A percentile compares a stretch with the other conserved stretches of the same genome.
Conservation (phyloP, 1,139 yeast genomes). For the Kodamaea derodonti region DNA sequence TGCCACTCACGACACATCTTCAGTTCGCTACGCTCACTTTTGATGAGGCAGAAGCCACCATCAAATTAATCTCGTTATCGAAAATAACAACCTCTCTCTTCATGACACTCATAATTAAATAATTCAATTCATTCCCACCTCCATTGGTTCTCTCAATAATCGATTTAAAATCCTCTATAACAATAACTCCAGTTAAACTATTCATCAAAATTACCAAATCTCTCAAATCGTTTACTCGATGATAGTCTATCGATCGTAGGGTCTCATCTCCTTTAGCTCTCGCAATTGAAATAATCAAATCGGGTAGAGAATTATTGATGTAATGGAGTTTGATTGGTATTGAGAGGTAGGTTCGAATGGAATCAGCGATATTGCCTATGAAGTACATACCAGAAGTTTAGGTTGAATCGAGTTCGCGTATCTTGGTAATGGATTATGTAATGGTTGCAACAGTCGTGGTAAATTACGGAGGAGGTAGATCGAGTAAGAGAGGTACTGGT, state of each 20-base stretch:
- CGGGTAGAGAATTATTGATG: slow-evolving; percentile 3
- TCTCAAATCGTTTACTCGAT: slow-evolving; percentile 5
- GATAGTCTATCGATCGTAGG: slow-evolving; percentile 6
- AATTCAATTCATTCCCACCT: slow-evolving; percentile 5
- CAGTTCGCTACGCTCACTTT: too few species aligned
- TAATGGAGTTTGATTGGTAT: background rate
- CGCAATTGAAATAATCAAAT: background rate
- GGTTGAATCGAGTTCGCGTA: too few species aligned
- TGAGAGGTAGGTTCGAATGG: too few species aligned
- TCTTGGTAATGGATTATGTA: too few species aligned
- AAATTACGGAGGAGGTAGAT: too few species aligned
- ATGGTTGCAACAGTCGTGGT: too few species aligned
- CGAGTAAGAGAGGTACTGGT: too few species aligned
- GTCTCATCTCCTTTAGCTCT: background rate
- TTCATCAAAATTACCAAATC: slow-evolving; percentile 1
- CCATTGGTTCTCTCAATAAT: slow-evolving; percentile 3
- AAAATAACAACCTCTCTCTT: slow-evolving; percentile 3
- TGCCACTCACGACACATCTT: too few species aligned
- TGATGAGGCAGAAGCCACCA: too few species aligned
- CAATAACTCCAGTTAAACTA: background rate
- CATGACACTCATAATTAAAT: slow-evolving; percentile 4
- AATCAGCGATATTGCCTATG: too few species aligned
- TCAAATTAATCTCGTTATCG: slow-evolving; percentile 4
- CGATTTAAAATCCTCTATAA: slow-evolving; percentile 4
- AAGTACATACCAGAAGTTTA: too few species aligned